Conservation (phyloP, 2,329 filamentous ascomycete species). For the Hypoxylon rubiginosum region DNA sequence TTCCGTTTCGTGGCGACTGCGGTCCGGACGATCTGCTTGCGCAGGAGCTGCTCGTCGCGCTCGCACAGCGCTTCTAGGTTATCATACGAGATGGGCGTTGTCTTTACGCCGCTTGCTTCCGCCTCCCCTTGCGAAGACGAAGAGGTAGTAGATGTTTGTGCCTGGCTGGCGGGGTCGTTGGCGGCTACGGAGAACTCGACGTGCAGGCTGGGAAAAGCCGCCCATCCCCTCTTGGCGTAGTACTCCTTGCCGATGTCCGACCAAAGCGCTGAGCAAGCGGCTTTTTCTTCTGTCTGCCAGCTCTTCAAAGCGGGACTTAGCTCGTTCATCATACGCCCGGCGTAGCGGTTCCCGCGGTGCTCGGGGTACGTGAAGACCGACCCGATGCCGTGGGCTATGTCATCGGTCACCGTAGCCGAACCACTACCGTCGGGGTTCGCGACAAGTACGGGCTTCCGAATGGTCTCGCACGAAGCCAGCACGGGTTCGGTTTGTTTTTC, state of each 20-base stretch:
- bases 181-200: slow-evolving; percentile 69
- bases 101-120: slow-evolving; percentile 42
- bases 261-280: slow-evolving; percentile 81
- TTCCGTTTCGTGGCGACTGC: slow-evolving; percentile 57
- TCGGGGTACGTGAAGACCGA: slow-evolving; percentile 81
- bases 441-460: slow-evolving; percentile 70
- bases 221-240: slow-evolving; percentile 84
- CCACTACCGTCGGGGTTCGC: too few species aligned
- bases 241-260: slow-evolving; percentile 89
- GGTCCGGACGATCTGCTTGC: slow-evolving; percentile 60
- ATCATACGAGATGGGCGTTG: slow-evolving; percentile 65
- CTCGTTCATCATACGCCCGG: slow-evolving; percentile 79
- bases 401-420: slow-evolving; percentile 62
- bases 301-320: slow-evolving; percentile 62
- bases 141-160: slow-evolving; percentile 32
- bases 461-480: slow-evolving; percentile 74
- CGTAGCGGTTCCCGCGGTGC: slow-evolving; percentile 81
- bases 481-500: slow-evolving; percentile 59
- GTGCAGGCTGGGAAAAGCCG: slow-evolving; percentile 79
- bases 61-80: slow-evolving; percentile 73
- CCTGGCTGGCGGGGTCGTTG: slow-evolving; percentile 40
- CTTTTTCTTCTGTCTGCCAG: slow-evolving; percentile 55
- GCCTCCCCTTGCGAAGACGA: slow-evolving; percentile 21
- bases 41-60: slow-evolving; percentile 74
- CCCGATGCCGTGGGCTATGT: slow-evolving; percentile 78